phyloP scores from a whole-genome alignment of 2,329 filamentous ascomycete species.

The Arthrobotrys megalospora region DNA sequence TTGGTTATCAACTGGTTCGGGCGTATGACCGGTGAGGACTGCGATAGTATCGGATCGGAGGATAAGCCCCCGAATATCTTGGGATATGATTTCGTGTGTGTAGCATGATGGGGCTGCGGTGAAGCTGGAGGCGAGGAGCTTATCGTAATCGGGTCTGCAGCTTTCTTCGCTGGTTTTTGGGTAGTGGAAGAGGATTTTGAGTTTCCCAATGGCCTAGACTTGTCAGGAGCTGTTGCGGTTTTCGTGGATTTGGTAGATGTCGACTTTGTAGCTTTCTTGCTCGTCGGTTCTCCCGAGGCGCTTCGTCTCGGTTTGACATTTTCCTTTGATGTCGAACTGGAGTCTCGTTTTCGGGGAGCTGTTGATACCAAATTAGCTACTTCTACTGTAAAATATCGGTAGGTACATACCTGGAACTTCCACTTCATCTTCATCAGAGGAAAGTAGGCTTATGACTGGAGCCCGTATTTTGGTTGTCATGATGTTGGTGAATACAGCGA shows the following conservation, averaged over 20 bases:
- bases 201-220: not conserved
- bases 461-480: slow-evolving; percentile 36
- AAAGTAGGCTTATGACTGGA: slow-evolving; percentile 45
- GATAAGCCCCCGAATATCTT: slow-evolving; percentile 50
- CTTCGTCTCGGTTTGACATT: slow-evolving; percentile 29
- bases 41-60: slow-evolving; percentile 53
- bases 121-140: slow-evolving; percentile 46
- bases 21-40: slow-evolving; percentile 43
- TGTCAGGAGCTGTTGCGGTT: not conserved
- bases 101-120: not conserved
- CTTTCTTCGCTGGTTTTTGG: slow-evolving; percentile 24
- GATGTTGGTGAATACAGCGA: not conserved
- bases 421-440: slow-evolving; percentile 30
- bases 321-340: slow-evolving; percentile 27
- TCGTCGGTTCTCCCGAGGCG: slow-evolving; percentile 9
- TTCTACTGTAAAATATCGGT: not conserved
- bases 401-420: slow-evolving; percentile 24
- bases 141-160: slow-evolving; percentile 38
- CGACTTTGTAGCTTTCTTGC: not conserved
- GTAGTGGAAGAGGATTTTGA: not conserved
- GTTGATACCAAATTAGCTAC: not conserved
- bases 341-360: slow-evolving; percentile 37
- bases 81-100: slow-evolving; percentile 31
- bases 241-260: not conserved
- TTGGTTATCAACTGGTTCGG: not conserved